These are phyloP conservation scores for Ogataea populi-albae DNA, from an alignment of 805 yeast genomes.

Conservation along the genomic window DNA sequence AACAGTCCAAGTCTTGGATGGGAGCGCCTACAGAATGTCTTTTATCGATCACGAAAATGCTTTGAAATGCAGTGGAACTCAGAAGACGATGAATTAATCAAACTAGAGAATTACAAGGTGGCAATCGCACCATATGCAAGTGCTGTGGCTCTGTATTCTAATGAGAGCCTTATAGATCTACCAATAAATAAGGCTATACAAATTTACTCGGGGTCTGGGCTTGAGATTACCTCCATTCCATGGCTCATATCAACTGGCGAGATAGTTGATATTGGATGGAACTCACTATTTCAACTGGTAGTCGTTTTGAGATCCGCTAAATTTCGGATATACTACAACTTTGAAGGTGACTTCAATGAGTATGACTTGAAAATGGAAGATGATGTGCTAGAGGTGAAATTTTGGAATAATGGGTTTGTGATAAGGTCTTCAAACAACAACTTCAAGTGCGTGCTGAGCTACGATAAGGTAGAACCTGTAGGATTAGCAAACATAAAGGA, in stretches of 20 bases:
- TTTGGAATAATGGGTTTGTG: slow-evolving; percentile 44
- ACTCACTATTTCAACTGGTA: slow-evolving; percentile 50
- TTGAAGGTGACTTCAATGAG: slow-evolving; percentile 65
- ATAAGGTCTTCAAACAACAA: slow-evolving; percentile 39
- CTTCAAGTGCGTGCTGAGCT: slow-evolving; percentile 40
- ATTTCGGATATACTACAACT: slow-evolving; percentile 59
- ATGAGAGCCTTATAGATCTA: slow-evolving; percentile 5
- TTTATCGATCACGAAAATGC: slow-evolving; percentile 60
- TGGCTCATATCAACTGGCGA: slow-evolving; percentile 50
- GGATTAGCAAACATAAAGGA: slow-evolving; percentile 17
- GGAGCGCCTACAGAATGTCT: slow-evolving; percentile 75
- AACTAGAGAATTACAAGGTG: slow-evolving; percentile 41
- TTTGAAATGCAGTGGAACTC: slow-evolving; percentile 50
- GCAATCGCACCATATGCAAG: slow-evolving; percentile 53
- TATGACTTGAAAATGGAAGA: slow-evolving; percentile 36
- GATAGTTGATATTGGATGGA: slow-evolving; percentile 54
- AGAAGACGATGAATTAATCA: slow-evolving; percentile 25
- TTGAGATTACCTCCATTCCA: slow-evolving; percentile 29
- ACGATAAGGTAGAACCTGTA: slow-evolving; percentile 34
- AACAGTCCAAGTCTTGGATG: slow-evolving; percentile 45
- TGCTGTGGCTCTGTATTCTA: slow-evolving; percentile 49
- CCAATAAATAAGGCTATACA: slow-evolving; percentile 19
- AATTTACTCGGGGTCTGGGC: slow-evolving; percentile 37
- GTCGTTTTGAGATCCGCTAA: slow-evolving; percentile 52
- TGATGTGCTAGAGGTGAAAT: slow-evolving; percentile 36